Evolutionary conservation across 768 basidiomycete genomes (phyloP).

Genomic region (Tephrocybe sp.): DNA sequence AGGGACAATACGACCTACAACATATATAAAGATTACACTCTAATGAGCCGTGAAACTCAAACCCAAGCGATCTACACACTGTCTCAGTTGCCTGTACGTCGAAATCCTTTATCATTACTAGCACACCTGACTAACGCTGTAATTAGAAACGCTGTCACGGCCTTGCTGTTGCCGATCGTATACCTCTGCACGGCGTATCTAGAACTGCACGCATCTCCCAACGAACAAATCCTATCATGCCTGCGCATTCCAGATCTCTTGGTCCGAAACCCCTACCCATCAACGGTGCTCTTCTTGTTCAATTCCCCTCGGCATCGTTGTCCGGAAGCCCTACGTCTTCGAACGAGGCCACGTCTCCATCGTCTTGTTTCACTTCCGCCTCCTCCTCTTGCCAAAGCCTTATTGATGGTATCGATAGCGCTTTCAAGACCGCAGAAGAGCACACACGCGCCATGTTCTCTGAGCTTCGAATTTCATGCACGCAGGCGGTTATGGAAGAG

Average conservation of each 20-base stretch:
- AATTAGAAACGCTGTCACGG: no score
- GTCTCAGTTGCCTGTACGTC: no score
- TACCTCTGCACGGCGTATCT: slow-evolving; percentile 9
- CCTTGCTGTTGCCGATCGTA: not conserved
- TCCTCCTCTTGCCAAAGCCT: not conserved
- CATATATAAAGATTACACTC: no score
- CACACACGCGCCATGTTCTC: slow-evolving; percentile 27
- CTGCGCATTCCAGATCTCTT: not conserved
- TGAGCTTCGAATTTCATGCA: slow-evolving; percentile 28
- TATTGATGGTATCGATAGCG: slow-evolving; percentile 23
- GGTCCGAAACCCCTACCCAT: not conserved
- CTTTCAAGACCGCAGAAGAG: slow-evolving; percentile 27
- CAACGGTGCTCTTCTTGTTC: not conserved
- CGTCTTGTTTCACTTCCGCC: not conserved
- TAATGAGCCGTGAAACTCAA: no score
- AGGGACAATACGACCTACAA: no score
- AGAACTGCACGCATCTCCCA: not conserved
- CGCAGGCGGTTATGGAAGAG: slow-evolving; percentile 25
- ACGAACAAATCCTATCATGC: not conserved
- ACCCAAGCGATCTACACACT: no score
- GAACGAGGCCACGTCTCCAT: not conserved
- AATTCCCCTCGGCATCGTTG: not conserved
- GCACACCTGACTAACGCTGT: no score
- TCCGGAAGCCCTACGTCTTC: not conserved
- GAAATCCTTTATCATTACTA: no score